phyloP scores from a whole-genome alignment of 2,329 filamentous ascomycete species.

The Pseudogymnoascus pannorum region DNA sequence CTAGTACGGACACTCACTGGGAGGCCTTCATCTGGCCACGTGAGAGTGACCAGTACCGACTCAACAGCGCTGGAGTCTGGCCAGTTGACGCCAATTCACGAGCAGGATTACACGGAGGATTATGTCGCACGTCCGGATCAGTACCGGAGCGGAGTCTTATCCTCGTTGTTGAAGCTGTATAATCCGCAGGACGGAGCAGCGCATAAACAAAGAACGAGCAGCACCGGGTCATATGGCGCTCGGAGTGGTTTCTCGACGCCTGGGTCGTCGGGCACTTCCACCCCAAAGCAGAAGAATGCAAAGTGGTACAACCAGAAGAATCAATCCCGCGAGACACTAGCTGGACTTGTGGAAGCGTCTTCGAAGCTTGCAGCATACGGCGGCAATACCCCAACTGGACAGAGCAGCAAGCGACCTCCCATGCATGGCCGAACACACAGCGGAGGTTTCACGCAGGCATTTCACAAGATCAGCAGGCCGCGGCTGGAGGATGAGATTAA shows the following conservation, averaged over 20 bases:
- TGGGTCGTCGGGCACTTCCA: constrained; percentile 36
- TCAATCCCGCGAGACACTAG: constrained; percentile 39
- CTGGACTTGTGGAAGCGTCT: constrained; percentile 47
- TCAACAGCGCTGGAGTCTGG: constrained; percentile 33
- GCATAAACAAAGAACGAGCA: constrained; percentile 17
- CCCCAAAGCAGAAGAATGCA: constrained; percentile 21
- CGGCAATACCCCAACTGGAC: constrained; percentile 20
- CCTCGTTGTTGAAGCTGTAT: constrained; percentile 65
- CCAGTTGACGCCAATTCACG: constrained; percentile 36
- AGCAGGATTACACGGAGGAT: constrained; percentile 43
- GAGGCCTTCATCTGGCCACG: constrained; percentile 19
- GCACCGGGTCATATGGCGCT: constrained; percentile 21
- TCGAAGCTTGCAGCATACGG: constrained; percentile 44
- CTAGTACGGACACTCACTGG: constrained; percentile 36
- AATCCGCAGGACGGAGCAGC: constrained; percentile 38
- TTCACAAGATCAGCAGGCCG: constrained; percentile 15
- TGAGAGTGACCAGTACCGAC: constrained; percentile 14
- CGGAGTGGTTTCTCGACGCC: constrained; percentile 34
- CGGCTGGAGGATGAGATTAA: constrained; percentile 31
- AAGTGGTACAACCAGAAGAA: constrained; percentile 34
- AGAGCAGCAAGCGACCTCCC: constrained; percentile 20
- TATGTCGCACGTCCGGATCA: constrained; percentile 61
- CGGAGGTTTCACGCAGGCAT: constrained; percentile 10
- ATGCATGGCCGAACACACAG: constrained; percentile 24
- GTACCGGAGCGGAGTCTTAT: constrained; percentile 67